Evolutionary conservation across 495 filamentous ascomycete species (phyloP).

Genomic region (Penicillium taxi): DNA sequence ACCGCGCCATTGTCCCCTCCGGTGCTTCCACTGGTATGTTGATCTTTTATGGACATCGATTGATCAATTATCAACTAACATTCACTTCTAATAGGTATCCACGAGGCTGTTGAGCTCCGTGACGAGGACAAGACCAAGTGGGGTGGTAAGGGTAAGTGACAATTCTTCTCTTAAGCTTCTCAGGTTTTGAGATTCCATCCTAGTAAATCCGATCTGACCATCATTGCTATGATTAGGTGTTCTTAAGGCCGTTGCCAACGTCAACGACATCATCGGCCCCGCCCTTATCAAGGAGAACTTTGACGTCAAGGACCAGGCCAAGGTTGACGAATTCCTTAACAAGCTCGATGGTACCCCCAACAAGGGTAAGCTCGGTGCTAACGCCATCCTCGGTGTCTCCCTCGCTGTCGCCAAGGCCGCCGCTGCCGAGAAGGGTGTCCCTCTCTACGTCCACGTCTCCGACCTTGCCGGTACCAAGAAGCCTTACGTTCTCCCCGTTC

Average conservation of each 20-base stretch:
- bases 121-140: constrained; percentile 97
- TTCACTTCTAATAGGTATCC: constrained; percentile 56
- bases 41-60: not conserved
- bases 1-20: constrained; percentile 97
- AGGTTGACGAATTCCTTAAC: constrained; percentile 90
- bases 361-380: constrained; percentile 97
- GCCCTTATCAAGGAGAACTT: constrained; percentile 86
- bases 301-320: constrained; percentile 94
- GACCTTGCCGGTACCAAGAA: constrained; percentile 99
- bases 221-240: constrained; percentile 46
- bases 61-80: not conserved
- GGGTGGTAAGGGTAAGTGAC: constrained; percentile 73
- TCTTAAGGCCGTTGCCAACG: constrained; percentile 88
- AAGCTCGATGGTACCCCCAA: constrained; percentile 92
- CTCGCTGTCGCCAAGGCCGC: constrained; percentile 97
- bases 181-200: not conserved
- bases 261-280: constrained; percentile 88
- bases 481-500: constrained; percentile 97
- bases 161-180: not conserved
- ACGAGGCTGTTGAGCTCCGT: constrained; percentile 97
- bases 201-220: constrained; percentile 8
- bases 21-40: constrained; percentile 87
- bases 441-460: constrained; percentile 96
- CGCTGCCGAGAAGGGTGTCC: constrained; percentile 95
- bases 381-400: constrained; percentile 95